Base-by-base conservation (phyloP, 768 basidiomycete species). In the Serpula lacrymans region DNA sequence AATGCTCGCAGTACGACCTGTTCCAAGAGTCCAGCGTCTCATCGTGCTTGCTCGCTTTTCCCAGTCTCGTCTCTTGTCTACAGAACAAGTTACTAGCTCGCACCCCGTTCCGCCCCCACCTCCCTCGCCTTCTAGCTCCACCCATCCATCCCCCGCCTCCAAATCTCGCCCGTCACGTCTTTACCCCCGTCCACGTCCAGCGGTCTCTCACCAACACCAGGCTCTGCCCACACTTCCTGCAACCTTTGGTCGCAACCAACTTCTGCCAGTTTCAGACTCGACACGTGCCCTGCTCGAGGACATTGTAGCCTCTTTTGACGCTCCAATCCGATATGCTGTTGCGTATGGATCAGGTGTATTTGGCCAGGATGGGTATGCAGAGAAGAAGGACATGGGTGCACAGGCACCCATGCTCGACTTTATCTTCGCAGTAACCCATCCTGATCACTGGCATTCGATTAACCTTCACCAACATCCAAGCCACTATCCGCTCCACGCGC, bases 271-370 rank as follows among this genome's bases (percentile, higher is more conserved):
- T 6, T 72, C 87, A 10, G 82, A 83, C 56, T 80, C 84, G 18
- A 91, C 84, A 3, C 78, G 89, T 4, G 82, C 85, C 3, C 68
- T 91, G 18, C 74, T 95, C 12, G 88, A 93, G 55, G 71, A 74
- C 44, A 83, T 97, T 42, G 83, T 96, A 24, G 68, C 69, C 11
- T 72, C 79, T 34, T 95, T 97, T 54, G 76, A 90, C 29, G 89
- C 90, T 0, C 94, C 94, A 8, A 88, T 97, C 35, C 83, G 94
- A 16, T 98, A 95, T 70, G 96, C 94, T 1, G 93, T 97, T 57
- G 96, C 96, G 0, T 99, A 98, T 57, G 96, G 96, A 10, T 91
- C 87, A 3, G 96, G 95, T 0, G 93, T 98, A 2, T 96, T 96
- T 52, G 80, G 88, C 54, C 96, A 99, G 63, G 82, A 84, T 40